phyloP scores from a whole-genome alignment of 495 filamentous ascomycete genomes.

The Aspergillus diversus region DNA sequence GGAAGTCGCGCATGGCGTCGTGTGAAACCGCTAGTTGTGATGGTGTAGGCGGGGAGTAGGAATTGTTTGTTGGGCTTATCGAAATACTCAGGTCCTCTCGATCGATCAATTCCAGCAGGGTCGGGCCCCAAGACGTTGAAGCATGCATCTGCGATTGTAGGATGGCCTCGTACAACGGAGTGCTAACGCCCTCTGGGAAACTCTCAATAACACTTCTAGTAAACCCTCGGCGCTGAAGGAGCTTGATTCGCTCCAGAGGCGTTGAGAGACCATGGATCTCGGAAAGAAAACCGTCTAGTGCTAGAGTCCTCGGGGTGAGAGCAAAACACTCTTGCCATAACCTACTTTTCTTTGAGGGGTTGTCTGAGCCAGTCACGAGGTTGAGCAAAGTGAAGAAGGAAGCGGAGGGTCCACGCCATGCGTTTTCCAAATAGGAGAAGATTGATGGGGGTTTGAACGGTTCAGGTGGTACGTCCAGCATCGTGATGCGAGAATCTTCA shows the following conservation, averaged over 20 bases:
- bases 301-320: slow-evolving; percentile 67
- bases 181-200: slow-evolving; percentile 78
- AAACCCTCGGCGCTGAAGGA: slow-evolving; percentile 50
- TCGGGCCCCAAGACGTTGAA: slow-evolving; percentile 71
- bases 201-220: slow-evolving; percentile 62
- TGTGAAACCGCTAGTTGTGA: slow-evolving; percentile 58
- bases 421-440: slow-evolving; percentile 62
- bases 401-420: slow-evolving; percentile 32
- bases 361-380: slow-evolving; percentile 49
- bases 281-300: slow-evolving; percentile 61
- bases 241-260: slow-evolving; percentile 42
- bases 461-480: slow-evolving; percentile 54
- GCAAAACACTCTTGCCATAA: slow-evolving; percentile 47
- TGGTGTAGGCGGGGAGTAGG: slow-evolving; percentile 34
- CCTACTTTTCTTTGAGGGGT: slow-evolving; percentile 40
- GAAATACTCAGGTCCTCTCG: slow-evolving; percentile 79
- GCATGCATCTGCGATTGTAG: slow-evolving; percentile 79
- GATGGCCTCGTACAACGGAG: slow-evolving; percentile 82
- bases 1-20: slow-evolving; percentile 72
- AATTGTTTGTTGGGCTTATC: slow-evolving; percentile 49
- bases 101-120: slow-evolving; percentile 73
- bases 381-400: slow-evolving; percentile 65
- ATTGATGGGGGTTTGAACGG: slow-evolving; percentile 73
- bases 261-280: slow-evolving; percentile 39
- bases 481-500: slow-evolving; percentile 56